phyloP scores from a whole-genome alignment of 306 rosid species.

The Gastrolobium villosum region DNA sequence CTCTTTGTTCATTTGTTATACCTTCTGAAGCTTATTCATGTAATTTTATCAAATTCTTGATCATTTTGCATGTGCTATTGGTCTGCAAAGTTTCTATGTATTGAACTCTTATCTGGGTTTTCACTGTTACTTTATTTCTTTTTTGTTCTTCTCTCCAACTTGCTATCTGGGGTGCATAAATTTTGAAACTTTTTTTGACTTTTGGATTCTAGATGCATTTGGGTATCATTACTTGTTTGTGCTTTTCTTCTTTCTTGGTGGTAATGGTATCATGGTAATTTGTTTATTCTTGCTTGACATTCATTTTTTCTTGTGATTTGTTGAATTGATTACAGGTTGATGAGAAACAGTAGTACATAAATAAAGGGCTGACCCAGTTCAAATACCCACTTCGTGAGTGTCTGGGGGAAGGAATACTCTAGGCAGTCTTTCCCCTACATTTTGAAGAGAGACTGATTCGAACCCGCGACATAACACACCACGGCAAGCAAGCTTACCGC shows the following conservation, averaged over 20 bases:
- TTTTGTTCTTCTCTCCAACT: not conserved
- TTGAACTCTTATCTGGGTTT: not conserved
- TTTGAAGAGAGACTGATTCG: no score
- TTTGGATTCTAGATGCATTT: conserved; percentile 25
- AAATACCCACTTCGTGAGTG: no score
- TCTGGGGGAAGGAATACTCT: no score
- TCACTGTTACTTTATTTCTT: not conserved
- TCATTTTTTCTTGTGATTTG: no score
- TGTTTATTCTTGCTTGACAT: not conserved
- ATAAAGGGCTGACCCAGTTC: no score
- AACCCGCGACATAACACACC: no score
- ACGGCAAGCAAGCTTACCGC: no score
- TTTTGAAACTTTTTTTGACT: conserved; percentile 3
- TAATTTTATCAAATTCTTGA: not conserved
- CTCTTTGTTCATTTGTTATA: not conserved
- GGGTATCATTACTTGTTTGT: not conserved
- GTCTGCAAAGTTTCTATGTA: not conserved
- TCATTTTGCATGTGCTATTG: conserved; percentile 34
- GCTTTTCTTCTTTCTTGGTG: not conserved
- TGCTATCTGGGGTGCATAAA: conserved; percentile 22
- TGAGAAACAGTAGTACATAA: conserved; percentile 44
- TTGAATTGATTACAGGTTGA: conserved; percentile 44
- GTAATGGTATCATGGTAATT: not conserved
- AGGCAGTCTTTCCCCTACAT: no score
- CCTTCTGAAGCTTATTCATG: not conserved